These are phyloP conservation scores for Cordia subcordata DNA, from an alignment of 257 asterid genomes.

Conservation along the genomic window DNA sequence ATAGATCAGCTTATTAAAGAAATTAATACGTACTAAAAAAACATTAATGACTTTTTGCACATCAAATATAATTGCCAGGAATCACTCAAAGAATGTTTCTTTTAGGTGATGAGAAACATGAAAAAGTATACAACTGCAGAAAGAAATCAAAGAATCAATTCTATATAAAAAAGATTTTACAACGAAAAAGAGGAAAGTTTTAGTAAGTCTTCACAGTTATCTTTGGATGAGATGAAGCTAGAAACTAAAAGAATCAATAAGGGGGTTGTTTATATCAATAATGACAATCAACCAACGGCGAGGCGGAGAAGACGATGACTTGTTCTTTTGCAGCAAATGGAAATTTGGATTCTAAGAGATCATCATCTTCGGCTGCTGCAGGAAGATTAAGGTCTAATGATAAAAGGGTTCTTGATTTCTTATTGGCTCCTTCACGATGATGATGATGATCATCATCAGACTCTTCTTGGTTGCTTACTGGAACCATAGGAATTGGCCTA, in stretches of 20 bases:
- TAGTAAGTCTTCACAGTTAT: slow-evolving; percentile 27
- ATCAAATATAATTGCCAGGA: neutral
- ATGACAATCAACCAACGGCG: slow-evolving; percentile 83
- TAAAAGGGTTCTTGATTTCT: slow-evolving; percentile 43
- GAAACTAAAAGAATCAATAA: slow-evolving; percentile 23
- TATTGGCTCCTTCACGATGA: too few species aligned
- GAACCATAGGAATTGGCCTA: slow-evolving; percentile 45
- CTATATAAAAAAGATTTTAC: slow-evolving; percentile 4
- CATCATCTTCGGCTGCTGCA: slow-evolving; percentile 66
- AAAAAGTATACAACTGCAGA: neutral
- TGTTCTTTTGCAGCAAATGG: slow-evolving; percentile 56
- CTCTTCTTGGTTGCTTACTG: slow-evolving; percentile 18
- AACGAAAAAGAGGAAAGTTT: slow-evolving; percentile 9
- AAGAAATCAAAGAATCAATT: slow-evolving; percentile 23
- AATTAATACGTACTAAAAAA: too few species aligned
- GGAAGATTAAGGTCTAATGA: slow-evolving; percentile 91
- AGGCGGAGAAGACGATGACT: slow-evolving; percentile 61
- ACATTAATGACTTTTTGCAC: neutral
- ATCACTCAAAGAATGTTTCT: slow-evolving; percentile 9
- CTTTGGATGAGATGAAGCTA: slow-evolving; percentile 15
- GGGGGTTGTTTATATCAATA: slow-evolving; percentile 20
- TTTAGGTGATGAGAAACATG: neutral
- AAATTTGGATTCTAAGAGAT: slow-evolving; percentile 35
- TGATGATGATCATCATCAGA: too few species aligned
- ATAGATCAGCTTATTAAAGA: neutral